A percentile compares a stretch with the other conserved stretches of the same genome.
Evolutionary conservation across 192 early-diverging fungal species (phyloP).

Genomic region (Coemansia erecta): DNA sequence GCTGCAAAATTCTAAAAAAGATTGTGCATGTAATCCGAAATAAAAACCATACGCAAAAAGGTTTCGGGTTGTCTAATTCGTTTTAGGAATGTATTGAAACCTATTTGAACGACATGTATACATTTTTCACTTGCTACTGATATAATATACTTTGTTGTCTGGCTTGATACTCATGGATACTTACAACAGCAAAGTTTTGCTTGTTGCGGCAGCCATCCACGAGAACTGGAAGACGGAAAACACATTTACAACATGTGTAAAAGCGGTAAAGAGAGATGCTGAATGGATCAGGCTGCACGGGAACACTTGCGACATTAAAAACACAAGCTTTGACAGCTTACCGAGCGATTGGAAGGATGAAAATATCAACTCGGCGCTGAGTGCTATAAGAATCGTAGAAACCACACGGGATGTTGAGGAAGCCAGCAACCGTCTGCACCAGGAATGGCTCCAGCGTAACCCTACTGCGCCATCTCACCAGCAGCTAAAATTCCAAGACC

Average conservation of each 20-base stretch:
- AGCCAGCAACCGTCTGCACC: neutral
- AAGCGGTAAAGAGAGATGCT: neutral
- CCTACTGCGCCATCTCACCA: neutral
- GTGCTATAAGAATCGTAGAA: neutral
- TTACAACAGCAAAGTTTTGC: neutral
- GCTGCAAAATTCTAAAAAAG: too few species aligned
- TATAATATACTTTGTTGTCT: neutral
- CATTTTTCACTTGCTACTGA: neutral
- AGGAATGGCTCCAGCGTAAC: neutral
- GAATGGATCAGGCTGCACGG: neutral
- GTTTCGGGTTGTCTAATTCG: too few species aligned
- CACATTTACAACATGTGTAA: neutral
- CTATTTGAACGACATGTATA: neutral
- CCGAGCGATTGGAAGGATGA: neutral
- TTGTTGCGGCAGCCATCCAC: neutral
- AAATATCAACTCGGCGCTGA: neutral
- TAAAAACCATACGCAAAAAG: too few species aligned
- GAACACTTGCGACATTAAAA: neutral
- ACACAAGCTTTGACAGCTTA: neutral
- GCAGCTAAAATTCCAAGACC: neutral
- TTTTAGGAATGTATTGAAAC: too few species aligned
- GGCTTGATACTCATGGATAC: neutral
- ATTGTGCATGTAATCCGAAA: too few species aligned
- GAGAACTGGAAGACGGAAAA: neutral
- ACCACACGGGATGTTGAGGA: neutral